Percentiles rank a stretch among this genome's conserved stretches.
phyloP scores from a whole-genome alignment of 2,329 filamentous ascomycete genomes.

The Diaporthe australafricana region DNA sequence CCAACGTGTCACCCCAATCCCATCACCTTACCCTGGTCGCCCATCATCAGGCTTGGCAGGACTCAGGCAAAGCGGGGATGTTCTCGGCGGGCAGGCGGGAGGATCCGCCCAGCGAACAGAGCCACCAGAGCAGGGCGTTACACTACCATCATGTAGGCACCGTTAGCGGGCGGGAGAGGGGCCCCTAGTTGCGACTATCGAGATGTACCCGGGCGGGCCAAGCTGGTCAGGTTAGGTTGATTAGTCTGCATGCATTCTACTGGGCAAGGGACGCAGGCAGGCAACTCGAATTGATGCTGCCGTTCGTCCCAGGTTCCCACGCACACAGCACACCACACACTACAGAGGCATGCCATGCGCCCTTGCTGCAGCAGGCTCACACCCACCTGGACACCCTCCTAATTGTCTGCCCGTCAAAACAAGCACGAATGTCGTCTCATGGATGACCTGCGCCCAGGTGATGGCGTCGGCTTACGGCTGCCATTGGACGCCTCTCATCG shows the following conservation, averaged over 20 bases:
- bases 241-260: too few species aligned
- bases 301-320: conserved; percentile 13
- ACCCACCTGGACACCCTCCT: too few species aligned
- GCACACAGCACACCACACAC: too few species aligned
- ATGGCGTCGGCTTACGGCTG: conserved; percentile 8
- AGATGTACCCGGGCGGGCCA: neutral
- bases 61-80: conserved; percentile 15
- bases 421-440: conserved; percentile 3
- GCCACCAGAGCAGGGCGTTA: neutral
- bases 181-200: neutral
- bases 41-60: neutral
- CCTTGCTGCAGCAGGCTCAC: conserved; percentile 9
- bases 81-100: conserved; percentile 5
- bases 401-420: neutral
- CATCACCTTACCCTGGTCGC: neutral
- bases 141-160: neutral
- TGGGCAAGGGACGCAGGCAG: too few species aligned
- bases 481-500: conserved; percentile 21
- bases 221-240: too few species aligned
- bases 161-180: neutral
- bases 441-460: neutral
- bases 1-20: neutral
- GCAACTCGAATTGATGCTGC: conserved; percentile 3
- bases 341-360: neutral
- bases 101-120: conserved; percentile 3